Conservation (phyloP, 169 alveolate species). For the Eimeria sp. region DNA sequence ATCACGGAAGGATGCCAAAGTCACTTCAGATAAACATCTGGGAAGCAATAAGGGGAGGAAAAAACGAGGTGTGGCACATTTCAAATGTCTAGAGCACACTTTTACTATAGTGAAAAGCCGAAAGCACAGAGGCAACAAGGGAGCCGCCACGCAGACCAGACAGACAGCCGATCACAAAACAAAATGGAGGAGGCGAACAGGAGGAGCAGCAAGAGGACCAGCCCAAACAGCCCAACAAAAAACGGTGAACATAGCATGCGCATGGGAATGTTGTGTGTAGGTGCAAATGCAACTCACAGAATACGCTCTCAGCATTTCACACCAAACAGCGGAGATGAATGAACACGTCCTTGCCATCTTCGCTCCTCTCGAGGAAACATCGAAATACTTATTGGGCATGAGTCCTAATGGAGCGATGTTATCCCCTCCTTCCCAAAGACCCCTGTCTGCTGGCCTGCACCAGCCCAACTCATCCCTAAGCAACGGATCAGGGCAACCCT, state of each 20-base stretch:
- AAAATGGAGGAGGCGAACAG: not conserved
- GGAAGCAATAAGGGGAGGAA: not conserved
- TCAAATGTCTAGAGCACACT: not conserved
- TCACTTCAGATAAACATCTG: too few species aligned
- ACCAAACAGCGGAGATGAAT: slow-evolving; percentile 95
- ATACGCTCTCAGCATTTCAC: slow-evolving; percentile 96
- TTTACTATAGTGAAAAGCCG: too few species aligned
- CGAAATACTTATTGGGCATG: slow-evolving; percentile 87
- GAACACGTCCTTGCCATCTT: slow-evolving; percentile 94
- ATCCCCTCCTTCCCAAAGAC: not conserved
- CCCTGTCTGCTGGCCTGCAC: slow-evolving; percentile 85
- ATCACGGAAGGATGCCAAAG: too few species aligned
- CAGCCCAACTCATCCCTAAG: slow-evolving; percentile 69
- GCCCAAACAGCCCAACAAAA: not conserved
- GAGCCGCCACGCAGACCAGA: too few species aligned
- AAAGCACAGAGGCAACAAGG: too few species aligned
- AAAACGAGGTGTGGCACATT: not conserved
- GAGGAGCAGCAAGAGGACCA: not conserved
- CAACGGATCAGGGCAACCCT: slow-evolving; percentile 35
- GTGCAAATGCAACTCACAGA: slow-evolving; percentile 88
- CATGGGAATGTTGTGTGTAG: not conserved
- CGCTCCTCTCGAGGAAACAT: slow-evolving; percentile 92
- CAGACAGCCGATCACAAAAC: too few species aligned
- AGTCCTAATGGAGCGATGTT: slow-evolving; percentile 83
- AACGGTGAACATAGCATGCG: not conserved